Base-by-base conservation (phyloP, 2,329 filamentous ascomycete species). In the Teratosphaeria epicoccoides region DNA sequence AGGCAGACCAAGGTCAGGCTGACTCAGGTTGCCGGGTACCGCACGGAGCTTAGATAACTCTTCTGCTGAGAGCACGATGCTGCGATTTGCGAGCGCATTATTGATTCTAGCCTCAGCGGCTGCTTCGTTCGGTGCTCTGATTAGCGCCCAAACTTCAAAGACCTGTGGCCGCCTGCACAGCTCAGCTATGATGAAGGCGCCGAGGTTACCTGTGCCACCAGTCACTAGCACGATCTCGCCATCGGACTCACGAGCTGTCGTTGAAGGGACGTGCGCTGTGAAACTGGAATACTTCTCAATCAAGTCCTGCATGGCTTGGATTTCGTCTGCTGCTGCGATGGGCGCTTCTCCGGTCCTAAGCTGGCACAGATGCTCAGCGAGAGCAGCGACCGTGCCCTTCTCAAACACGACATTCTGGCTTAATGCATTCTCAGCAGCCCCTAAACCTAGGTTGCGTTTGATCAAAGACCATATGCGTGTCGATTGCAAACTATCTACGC, bases 141-240 rank as follows among this genome's bases (percentile, higher is more conserved):
- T 73, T 2, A 81, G 70, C 50, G 74, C 76, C 68, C 77, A 80
- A 1, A 82, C 67, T 6, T 67, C 67, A 4, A 60, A 51, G 5
- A 71, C 64, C 26, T 61, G 53, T 7, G 60, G 50, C 1, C 59
- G 59, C 9, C 43, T 52, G 22, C 66, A 60, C 4, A 72, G 57
- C 28, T 70, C 64, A 1, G 65, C 57, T 1, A 81, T 71, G 1
- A 83, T 68, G 57, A 84, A 81, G 0, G 79, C 73, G 1, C 83
- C 83, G 0, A 86, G 70, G 1, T 81, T 82, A 1, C 83, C 83
- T 0, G 83, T 86, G 0, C 77, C 76, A 1, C 83, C 83, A 0
- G 83, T 86, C 3, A 86, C 55, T 26, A 63, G 24, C 43, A 51
- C 49, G 1, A 82, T 65, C 26, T 64, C 60, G 46, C 58, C 45